Percentiles rank a stretch among this genome's conserved stretches.
phyloP scores from a whole-genome alignment of 2,329 filamentous ascomycete species.

The Verticillium klebahnii region DNA sequence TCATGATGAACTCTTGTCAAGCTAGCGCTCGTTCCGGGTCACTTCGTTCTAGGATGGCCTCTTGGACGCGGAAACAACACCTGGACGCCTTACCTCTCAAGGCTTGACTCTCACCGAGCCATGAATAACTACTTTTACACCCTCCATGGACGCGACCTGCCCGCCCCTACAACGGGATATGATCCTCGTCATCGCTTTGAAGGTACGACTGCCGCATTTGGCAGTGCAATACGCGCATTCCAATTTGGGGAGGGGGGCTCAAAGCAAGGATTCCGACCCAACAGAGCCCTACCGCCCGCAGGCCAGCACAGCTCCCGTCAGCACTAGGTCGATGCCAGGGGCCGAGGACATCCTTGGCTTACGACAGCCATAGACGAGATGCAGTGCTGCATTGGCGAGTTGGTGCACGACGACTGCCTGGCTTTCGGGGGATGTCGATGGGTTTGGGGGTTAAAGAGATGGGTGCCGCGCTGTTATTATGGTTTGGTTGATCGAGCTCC shows the following conservation, averaged over 20 bases:
- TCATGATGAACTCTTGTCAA: too few relatives aligned
- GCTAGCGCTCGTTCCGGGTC: too few relatives aligned
- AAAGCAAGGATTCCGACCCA: not conserved
- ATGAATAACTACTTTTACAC: too few relatives aligned
- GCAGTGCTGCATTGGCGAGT: not conserved
- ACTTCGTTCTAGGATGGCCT: too few relatives aligned
- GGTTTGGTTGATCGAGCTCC: not conserved
- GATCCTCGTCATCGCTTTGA: too few relatives aligned
- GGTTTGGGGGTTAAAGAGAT: not conserved
- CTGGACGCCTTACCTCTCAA: too few relatives aligned
- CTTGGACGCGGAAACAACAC: too few relatives aligned
- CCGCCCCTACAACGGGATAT: too few relatives aligned
- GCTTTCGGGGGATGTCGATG: not conserved
- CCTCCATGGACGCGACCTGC: too few relatives aligned
- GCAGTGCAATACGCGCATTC: too few relatives aligned
- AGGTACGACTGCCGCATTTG: too few relatives aligned
- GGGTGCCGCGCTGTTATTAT: not conserved
- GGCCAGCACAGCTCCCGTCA: not conserved
- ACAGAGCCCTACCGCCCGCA: not conserved
- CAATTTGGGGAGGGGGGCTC: not conserved
- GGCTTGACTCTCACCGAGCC: too few relatives aligned
- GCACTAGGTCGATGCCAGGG: not conserved
- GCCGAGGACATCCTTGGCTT: not conserved
- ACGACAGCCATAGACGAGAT: not conserved
- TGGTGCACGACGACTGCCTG: not conserved